Evolutionary conservation across 2,329 filamentous ascomycete genomes (phyloP).

Genomic region (Paecilomyces formosus): DNA sequence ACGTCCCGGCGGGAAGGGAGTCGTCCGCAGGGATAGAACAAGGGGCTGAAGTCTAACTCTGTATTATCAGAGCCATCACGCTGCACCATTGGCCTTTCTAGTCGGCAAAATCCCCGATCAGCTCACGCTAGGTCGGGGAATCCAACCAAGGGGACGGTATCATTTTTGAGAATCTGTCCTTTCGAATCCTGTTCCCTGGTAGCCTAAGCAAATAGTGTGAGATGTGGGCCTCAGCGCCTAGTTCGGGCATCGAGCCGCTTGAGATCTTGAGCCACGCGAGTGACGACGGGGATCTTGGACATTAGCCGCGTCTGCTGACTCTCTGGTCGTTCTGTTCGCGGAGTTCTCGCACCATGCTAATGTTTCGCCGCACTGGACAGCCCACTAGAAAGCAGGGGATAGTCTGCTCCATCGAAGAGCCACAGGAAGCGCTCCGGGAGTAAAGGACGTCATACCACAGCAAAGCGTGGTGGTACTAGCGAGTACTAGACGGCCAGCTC

Average conservation of each 20-base stretch:
- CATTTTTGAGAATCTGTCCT: background rate
- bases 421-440: background rate
- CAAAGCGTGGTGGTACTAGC: background rate
- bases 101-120: background rate
- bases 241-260: slow-evolving; percentile 8
- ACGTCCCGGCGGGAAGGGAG: background rate
- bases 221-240: slow-evolving; percentile 11
- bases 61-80: background rate
- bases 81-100: background rate
- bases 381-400: background rate
- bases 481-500: background rate
- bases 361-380: background rate
- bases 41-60: background rate
- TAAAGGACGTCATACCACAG: background rate
- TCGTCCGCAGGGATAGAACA: background rate
- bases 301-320: background rate
- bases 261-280: slow-evolving; percentile 17
- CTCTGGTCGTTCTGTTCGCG: background rate
- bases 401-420: background rate
- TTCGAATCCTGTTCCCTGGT: background rate
- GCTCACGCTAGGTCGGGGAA: background rate
- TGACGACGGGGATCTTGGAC: slow-evolving; percentile 3
- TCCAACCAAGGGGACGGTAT: background rate
- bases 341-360: background rate
- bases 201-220: slow-evolving; percentile 3